Percentiles rank a stretch among this genome's conserved stretches.
These are phyloP conservation scores for Debaryomyces hansenii DNA, from an alignment of 805 yeast genomes.

Conservation along the genomic window DNA sequence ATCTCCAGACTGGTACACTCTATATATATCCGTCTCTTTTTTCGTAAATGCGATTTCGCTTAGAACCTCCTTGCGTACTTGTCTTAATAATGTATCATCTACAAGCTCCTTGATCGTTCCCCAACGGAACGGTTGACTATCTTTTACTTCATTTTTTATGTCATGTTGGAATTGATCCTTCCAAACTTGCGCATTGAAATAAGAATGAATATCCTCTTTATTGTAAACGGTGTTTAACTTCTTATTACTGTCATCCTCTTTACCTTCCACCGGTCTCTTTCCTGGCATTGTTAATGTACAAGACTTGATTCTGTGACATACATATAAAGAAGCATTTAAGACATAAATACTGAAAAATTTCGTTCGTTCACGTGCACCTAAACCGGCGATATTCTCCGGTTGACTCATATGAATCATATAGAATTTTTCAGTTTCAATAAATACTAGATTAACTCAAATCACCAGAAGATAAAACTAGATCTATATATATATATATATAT, in stretches of 20 bases:
- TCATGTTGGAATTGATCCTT: conserved; percentile 34
- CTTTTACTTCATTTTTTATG: conserved; percentile 44
- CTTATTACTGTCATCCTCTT: not conserved
- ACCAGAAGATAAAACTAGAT: too few relatives aligned
- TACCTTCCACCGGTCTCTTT: not conserved
- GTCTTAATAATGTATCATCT: conserved; percentile 72
- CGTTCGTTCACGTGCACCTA: not conserved
- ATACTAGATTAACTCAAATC: too few relatives aligned
- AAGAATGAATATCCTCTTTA: conserved; percentile 35
- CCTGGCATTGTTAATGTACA: not conserved
- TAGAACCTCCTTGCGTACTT: conserved; percentile 83
- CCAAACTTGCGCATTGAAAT: conserved; percentile 53
- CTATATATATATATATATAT: not conserved
- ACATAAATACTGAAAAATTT: not conserved
- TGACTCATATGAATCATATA: not conserved
- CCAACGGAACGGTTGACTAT: conserved; percentile 83
- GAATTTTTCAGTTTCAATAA: not conserved
- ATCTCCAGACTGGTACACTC: conserved; percentile 87
- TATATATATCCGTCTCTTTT: conserved; percentile 96
- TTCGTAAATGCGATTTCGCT: conserved; percentile 84
- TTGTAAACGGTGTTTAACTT: not conserved
- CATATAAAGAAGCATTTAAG: too few relatives aligned
- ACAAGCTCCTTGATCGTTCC: conserved; percentile 76
- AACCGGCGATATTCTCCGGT: not conserved
- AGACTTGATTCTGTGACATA: not conserved